A percentile compares a stretch with the other conserved stretches of the same genome.
phyloP scores from a whole-genome alignment of 2,329 filamentous ascomycete genomes.

The Neopestalotiopsis sp. region DNA sequence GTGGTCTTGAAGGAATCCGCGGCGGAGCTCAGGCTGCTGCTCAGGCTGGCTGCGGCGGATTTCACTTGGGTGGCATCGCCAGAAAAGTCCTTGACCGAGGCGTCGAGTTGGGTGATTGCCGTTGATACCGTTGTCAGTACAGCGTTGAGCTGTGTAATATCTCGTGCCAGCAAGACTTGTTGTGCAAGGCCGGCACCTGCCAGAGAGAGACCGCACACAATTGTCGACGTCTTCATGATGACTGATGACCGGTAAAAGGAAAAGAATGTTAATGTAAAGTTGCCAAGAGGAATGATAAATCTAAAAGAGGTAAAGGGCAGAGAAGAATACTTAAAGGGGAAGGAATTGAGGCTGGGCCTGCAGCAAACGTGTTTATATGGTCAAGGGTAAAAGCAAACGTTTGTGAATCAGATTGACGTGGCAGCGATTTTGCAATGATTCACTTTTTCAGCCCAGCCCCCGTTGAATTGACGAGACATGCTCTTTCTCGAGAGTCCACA shows the following conservation, averaged over 20 bases:
- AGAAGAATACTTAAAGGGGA: too few relatives aligned
- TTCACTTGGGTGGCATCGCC: conserved; percentile 30
- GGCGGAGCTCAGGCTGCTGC: conserved; percentile 27
- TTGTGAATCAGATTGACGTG: neutral
- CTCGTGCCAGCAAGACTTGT: conserved; percentile 8
- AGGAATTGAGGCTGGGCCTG: too few relatives aligned
- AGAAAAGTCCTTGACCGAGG: conserved; percentile 33
- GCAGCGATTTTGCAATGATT: neutral
- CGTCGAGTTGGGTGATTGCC: conserved; percentile 34
- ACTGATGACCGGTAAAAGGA: too few relatives aligned
- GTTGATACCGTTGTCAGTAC: conserved; percentile 28
- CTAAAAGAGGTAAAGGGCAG: too few relatives aligned
- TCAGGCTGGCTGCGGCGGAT: conserved; percentile 27
- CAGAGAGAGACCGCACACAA: neutral
- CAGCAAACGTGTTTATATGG: too few relatives aligned
- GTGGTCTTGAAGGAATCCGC: conserved; percentile 20
- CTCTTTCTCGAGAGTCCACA: neutral
- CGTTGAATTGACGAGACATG: neutral
- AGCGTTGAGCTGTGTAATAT: conserved; percentile 20
- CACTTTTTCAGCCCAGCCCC: neutral
- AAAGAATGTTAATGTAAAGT: too few relatives aligned
- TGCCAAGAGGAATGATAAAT: too few relatives aligned
- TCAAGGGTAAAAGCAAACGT: neutral
- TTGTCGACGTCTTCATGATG: neutral
- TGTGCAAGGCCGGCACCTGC: conserved; percentile 24